Evolutionary conservation across 2,329 filamentous ascomycete genomes (phyloP), one percentile per base, ranked within the genome.

Genomic region (Aulographum hederae): DNA sequence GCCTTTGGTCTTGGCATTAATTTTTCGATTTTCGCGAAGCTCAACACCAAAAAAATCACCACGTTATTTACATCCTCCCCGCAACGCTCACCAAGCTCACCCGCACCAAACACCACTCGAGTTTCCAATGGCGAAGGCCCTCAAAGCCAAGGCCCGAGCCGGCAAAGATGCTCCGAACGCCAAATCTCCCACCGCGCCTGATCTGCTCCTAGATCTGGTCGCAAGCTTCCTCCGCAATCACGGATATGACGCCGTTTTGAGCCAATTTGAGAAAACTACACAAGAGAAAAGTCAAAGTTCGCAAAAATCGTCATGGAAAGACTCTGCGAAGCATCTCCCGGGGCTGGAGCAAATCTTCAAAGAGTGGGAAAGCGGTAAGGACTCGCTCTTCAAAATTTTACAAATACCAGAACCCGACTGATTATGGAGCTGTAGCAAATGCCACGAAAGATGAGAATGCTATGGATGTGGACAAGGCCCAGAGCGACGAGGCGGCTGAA

Each of bases 171-270:
- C 10, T 25, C 21, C 21, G 21, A 25, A 25, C n/a, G n/a, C n/a
- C n/a, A n/a, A n/a, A n/a, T n/a, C n/a, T n/a, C n/a, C n/a, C n/a
- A n/a, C n/a, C n/a, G n/a, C n/a, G n/a, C n/a, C n/a, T n/a, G n/a
- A n/a, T n/a, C n/a, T n/a, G n/a, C n/a, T n/a, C n/a, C n/a, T n/a
- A n/a, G n/a, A n/a, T n/a, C 46, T 53, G 18, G 44, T 56, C 6
- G 39, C 45, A 37, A 30, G 37, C 20, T 56, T 54, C 39, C 42
- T 55, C 31, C 37, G 40, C 16, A 43, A 50, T 16, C 38, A 51
- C 31, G 51, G 52, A 25, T 51, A 48, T 32, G 39, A 41, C 10
- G 41, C 44, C 15, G 43, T 51, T 13, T 51, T 47, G 11, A 32
- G 33, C 28, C 44, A 43, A 18, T 41, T 54, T 16, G 42, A 46